Percentiles rank a stretch among this genome's conserved stretches.
Conservation (phyloP, 202 grass and related monocot genomes). For the Eragrostis tef region DNA sequence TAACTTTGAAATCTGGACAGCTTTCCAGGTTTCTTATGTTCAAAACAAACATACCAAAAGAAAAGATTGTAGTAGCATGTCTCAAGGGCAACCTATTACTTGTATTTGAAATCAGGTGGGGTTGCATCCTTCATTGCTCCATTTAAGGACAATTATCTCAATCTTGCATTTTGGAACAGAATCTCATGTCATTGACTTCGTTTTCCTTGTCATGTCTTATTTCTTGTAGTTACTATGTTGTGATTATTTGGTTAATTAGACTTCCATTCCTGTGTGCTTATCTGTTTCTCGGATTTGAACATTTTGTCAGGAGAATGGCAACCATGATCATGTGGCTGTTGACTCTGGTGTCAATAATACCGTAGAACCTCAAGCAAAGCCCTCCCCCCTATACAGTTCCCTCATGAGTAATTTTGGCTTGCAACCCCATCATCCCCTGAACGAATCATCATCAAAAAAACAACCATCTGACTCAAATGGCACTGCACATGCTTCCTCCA, state of each 20-base stretch:
- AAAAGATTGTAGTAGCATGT: not conserved
- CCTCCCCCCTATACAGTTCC: constrained; percentile 37
- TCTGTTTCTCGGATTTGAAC: constrained; percentile 31
- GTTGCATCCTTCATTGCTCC: constrained; percentile 5
- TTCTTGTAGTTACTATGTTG: not conserved
- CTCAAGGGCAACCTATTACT: constrained; percentile 1
- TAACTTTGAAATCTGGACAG: no score
- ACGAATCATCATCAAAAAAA: constrained; percentile 39
- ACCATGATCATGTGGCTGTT: constrained; percentile 28
- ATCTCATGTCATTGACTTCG: constrained; percentile 7
- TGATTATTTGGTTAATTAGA: constrained; percentile 31
- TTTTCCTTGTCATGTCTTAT: constrained; percentile 6
- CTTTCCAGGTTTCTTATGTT: not conserved
- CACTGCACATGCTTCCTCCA: constrained; percentile 34
- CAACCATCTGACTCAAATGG: constrained; percentile 45
- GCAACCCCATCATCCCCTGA: constrained; percentile 26
- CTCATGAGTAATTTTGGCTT: constrained; percentile 28
- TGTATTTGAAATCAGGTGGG: not conserved
- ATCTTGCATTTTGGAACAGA: not conserved
- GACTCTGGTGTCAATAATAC: constrained; percentile 28
- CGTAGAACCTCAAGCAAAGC: constrained; percentile 34
- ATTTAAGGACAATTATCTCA: constrained; percentile 15
- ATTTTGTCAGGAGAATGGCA: constrained; percentile 50
- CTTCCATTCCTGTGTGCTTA: constrained; percentile 23
- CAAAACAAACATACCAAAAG: not conserved